Percentiles rank a stretch among this genome's conserved stretches.
phyloP scores from a whole-genome alignment of 2,329 filamentous ascomycete genomes.

The Ophiocordyceps robertsii region DNA sequence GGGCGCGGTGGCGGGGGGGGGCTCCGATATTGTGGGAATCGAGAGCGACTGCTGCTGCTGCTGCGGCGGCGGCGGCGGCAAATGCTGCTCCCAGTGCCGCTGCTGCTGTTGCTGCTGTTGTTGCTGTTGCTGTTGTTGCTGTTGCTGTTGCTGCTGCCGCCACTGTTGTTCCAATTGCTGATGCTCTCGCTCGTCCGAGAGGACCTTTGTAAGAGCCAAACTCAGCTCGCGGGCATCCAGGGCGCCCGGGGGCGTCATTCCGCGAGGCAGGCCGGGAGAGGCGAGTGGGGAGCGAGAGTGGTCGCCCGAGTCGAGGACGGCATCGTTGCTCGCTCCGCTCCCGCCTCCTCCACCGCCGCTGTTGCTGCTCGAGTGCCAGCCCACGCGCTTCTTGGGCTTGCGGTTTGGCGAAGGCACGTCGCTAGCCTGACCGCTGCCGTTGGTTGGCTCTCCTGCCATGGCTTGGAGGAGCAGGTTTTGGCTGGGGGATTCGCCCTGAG shows the following conservation, averaged over 20 bases:
- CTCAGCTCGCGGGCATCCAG: slow-evolving; percentile 25
- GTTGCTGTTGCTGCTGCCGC: slow-evolving; percentile 4
- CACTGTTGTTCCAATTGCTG: slow-evolving; percentile 3
- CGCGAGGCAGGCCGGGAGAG: slow-evolving; percentile 4
- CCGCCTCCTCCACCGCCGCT: slow-evolving; percentile 5
- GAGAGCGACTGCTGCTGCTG: neutral
- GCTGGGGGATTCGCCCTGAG: slow-evolving; percentile 9
- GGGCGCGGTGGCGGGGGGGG: slow-evolving; percentile 3
- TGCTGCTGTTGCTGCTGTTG: slow-evolving; percentile 3
- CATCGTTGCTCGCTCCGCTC: slow-evolving; percentile 3
- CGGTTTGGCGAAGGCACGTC: slow-evolving; percentile 16
- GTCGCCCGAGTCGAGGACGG: slow-evolving; percentile 1
- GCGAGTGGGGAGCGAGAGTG: slow-evolving; percentile 1
- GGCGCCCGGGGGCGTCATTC: slow-evolving; percentile 15
- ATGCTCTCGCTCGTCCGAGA: slow-evolving; percentile 17
- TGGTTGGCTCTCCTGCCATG: slow-evolving; percentile 11
- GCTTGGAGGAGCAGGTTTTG: slow-evolving; percentile 5
- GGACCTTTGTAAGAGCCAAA: slow-evolving; percentile 22
- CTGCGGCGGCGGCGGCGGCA: too few species aligned
- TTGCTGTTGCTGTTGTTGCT: slow-evolving; percentile 4
- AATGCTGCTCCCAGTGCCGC: too few species aligned
- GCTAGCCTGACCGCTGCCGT: slow-evolving; percentile 14
- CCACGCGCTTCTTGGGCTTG: slow-evolving; percentile 27
- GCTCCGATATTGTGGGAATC: neutral
- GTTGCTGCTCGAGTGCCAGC: slow-evolving; percentile 20